Conservation (phyloP, 192 early-diverging fungal species). For the Chytriomyces sp. region DNA sequence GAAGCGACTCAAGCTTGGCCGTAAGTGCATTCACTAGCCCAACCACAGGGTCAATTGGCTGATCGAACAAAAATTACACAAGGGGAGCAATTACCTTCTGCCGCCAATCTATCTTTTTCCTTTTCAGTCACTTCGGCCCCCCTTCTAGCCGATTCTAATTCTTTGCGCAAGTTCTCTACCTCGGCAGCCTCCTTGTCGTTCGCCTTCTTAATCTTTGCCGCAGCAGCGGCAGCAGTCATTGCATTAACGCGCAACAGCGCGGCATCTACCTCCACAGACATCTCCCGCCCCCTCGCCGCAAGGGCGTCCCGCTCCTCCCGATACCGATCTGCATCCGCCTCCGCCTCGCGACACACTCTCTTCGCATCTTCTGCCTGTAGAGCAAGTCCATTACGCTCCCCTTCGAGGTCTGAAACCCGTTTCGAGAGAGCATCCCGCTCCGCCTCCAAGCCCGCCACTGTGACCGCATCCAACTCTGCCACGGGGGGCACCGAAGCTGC, state of each 20-base stretch:
- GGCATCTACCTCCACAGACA: not conserved
- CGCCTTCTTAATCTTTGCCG: not conserved
- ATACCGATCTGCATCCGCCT: not conserved
- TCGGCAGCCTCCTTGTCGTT: too few relatives aligned
- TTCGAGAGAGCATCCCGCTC: slow-evolving; percentile 3
- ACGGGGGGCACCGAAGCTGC: not conserved
- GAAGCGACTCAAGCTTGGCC: slow-evolving; percentile 9
- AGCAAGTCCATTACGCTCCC: not conserved
- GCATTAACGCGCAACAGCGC: not conserved
- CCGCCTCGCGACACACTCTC: not conserved
- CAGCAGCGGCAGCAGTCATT: not conserved
- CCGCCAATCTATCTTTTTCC: not conserved
- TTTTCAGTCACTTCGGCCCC: not conserved
- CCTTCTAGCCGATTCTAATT: not conserved
- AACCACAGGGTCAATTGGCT: not conserved
- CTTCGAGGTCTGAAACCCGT: not conserved
- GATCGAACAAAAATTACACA: not conserved
- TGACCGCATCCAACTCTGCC: not conserved
- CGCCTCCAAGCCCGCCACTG: not conserved
- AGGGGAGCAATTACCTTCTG: not conserved
- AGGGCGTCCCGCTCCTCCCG: not conserved
- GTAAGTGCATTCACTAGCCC: slow-evolving; percentile 10
- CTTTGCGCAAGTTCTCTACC: too few relatives aligned
- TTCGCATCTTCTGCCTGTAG: slow-evolving; percentile 2
- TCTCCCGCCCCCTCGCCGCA: not conserved